Conservation (phyloP, 2,329 filamentous ascomycete species). For the Colletotrichum sojae region DNA sequence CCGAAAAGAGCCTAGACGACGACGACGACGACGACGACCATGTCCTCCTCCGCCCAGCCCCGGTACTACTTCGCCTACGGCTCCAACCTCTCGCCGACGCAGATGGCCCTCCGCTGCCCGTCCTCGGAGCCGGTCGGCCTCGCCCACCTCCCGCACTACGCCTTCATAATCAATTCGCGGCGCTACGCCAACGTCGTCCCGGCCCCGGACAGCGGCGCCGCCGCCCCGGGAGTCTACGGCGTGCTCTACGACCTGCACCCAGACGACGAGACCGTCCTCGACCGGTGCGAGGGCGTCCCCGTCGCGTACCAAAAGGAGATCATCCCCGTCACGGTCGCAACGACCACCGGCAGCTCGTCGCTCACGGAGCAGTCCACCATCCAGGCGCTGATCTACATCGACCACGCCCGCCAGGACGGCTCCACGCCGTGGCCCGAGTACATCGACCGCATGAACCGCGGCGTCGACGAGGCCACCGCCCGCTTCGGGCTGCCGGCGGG, state of each 20-base stretch:
- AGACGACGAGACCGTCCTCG: slow-evolving; percentile 66
- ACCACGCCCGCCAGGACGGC: slow-evolving; percentile 56
- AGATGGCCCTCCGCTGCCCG: slow-evolving; percentile 77
- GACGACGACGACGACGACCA: background rate
- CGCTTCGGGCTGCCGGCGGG: slow-evolving; percentile 66
- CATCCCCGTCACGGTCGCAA: slow-evolving; percentile 49
- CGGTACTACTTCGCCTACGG: slow-evolving; percentile 78
- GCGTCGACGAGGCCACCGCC: slow-evolving; percentile 70
- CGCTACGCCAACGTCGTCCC: slow-evolving; percentile 78
- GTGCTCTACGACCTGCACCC: slow-evolving; percentile 67
- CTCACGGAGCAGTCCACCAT: background rate
- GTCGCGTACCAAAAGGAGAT: slow-evolving; percentile 71
- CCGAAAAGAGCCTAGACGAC: too few relatives aligned
- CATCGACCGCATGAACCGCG: slow-evolving; percentile 73
- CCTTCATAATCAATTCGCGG: slow-evolving; percentile 76
- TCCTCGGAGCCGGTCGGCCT: slow-evolving; percentile 68
- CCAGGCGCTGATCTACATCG: slow-evolving; percentile 72
- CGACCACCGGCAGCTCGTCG: background rate
- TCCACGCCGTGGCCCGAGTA: slow-evolving; percentile 66
- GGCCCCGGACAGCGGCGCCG: slow-evolving; percentile 18
- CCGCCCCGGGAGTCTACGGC: slow-evolving; percentile 65
- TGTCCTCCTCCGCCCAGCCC: background rate
- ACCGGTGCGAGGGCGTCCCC: slow-evolving; percentile 74
- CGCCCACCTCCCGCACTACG: slow-evolving; percentile 68
- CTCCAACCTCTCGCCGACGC: slow-evolving; percentile 75